A percentile compares a stretch with the other conserved stretches of the same genome.
Evolutionary conservation across 192 early-diverging fungal species (phyloP).

Genomic region (Backusella sp.): DNA sequence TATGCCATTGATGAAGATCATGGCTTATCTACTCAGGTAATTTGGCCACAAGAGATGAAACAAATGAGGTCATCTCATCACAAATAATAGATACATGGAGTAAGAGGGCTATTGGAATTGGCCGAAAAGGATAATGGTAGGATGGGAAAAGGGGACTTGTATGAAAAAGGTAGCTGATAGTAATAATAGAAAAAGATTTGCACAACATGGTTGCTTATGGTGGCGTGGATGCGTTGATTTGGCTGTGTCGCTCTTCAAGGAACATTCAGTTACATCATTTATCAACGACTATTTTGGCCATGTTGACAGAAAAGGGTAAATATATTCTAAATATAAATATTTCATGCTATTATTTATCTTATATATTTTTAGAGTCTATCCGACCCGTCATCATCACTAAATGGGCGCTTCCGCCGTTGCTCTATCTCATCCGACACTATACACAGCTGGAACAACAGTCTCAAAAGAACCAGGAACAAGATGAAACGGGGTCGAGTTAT

Average conservation of each 20-base stretch:
- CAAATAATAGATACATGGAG: conserved; percentile 39
- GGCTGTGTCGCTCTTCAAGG: conserved; percentile 41
- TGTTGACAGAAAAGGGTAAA: conserved; percentile 48
- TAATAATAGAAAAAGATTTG: conserved; percentile 41
- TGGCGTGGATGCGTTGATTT: conserved; percentile 54
- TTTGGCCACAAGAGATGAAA: neutral
- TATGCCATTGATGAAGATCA: conserved; percentile 55
- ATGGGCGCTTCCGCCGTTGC: conserved; percentile 43
- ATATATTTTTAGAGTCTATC: conserved; percentile 37
- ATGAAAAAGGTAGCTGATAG: neutral
- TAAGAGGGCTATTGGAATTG: conserved; percentile 52
- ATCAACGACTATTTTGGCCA: conserved; percentile 47
- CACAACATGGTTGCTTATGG: conserved; percentile 47
- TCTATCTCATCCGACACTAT: conserved; percentile 36
- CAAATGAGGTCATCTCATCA: neutral
- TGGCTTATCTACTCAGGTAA: conserved; percentile 53
- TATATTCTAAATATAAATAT: neutral
- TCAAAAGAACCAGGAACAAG: neutral
- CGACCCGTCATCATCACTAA: conserved; percentile 50
- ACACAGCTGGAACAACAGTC: neutral
- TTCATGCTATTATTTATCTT: neutral
- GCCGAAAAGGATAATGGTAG: conserved; percentile 53
- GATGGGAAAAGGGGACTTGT: no score
- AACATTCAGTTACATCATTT: conserved; percentile 44
- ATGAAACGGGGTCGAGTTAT: neutral